phyloP scores from a whole-genome alignment of 2,329 filamentous ascomycete species.

The Fusarium equiseti region DNA sequence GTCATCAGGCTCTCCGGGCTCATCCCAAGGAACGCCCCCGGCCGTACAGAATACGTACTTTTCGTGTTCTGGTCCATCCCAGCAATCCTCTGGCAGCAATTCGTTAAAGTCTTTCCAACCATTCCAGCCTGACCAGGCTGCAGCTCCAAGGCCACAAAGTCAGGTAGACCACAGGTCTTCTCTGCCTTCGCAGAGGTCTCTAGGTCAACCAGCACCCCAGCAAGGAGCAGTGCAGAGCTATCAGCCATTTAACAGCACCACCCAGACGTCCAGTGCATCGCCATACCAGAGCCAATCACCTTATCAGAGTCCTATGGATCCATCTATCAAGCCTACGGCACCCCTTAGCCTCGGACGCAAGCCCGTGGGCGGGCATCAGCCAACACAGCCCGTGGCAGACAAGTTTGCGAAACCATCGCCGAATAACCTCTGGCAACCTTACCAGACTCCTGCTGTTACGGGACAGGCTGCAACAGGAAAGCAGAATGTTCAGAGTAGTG shows the following conservation, averaged over 20 bases:
- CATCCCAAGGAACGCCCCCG: background rate
- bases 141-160: background rate
- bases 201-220: background rate
- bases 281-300: background rate
- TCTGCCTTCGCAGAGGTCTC: background rate
- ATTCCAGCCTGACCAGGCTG: background rate
- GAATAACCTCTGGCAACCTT: background rate
- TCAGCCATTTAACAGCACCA: background rate
- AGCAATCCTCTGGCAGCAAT: background rate
- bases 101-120: slow-evolving; percentile 1
- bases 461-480: too few relatives aligned
- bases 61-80: slow-evolving; percentile 1
- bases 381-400: background rate
- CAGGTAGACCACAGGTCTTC: background rate
- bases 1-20: background rate
- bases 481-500: background rate
- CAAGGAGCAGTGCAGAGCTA: background rate
- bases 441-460: background rate
- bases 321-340: background rate
- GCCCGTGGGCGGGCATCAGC: background rate
- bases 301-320: background rate
- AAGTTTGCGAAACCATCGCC: background rate
- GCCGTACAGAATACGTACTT: background rate
- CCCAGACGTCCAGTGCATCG: background rate
- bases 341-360: background rate